Base-by-base conservation (phyloP, 805 yeast genomes). In the Candida orba region DNA sequence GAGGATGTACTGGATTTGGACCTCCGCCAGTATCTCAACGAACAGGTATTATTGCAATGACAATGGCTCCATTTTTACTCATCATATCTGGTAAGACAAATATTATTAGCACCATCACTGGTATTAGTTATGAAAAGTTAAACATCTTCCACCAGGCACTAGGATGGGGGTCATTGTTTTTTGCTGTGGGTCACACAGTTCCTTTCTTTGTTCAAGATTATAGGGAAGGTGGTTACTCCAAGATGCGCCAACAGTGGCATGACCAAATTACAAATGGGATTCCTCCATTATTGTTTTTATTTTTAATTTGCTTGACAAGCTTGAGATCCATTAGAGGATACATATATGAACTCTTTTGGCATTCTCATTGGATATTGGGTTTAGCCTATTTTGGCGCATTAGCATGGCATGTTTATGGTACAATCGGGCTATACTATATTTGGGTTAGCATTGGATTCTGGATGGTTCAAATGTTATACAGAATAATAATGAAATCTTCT, bases 11-110 rank as follows among this genome's bases (percentile, higher is more conserved):
- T 5, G 78, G 76, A 0, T 76, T 76, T 56, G 83, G 82, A 2
- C 65, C 78, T 4, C 78, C 81, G n/a, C 82, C 81, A 9, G 46
- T 78, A 31, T 78, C 78, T 0, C 70, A 73, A 2, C 57, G 82
- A 39, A 63, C 80, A 1, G 81, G 81, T 3, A 47, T 74, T 25
- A 68, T 72, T 69, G 68, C 76, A 1, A 60, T 68, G 29, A 76
- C 78, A 0, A 58, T 76, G 37, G 64, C 73, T 8, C 81, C 82
- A 0, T 72, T 75, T 52, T 57, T 76, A 33, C 67, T 69, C 42
- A 61, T 75, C 4, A 43, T 76, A 44, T 68, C 78, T 0, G 81
- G 82, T 2, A 77, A 78, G 54, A 55, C 75, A 6, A 78, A 76
- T 53, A 51, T 75, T 42, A 66, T 76, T 35, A 66, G 76, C 12